A percentile compares a stretch with the other conserved stretches of the same genome.
These are phyloP conservation scores for Coelastrella sp. DNA, from an alignment of 139 green algal species.

Conservation along the genomic window DNA sequence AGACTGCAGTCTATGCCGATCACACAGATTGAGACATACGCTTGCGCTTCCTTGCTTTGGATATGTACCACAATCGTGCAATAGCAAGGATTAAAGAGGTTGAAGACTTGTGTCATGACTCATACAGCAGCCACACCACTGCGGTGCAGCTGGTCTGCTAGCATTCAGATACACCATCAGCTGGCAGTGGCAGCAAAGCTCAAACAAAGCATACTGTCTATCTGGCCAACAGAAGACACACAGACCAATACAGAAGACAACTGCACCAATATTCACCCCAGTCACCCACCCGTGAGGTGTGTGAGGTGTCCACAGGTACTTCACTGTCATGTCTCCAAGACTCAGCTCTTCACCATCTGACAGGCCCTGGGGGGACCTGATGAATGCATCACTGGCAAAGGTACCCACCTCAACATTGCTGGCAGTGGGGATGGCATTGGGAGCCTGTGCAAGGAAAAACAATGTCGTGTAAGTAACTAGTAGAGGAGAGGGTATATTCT, in stretches of 20 bases:
- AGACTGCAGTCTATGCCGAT: neutral
- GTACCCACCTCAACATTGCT: neutral
- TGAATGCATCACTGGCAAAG: neutral
- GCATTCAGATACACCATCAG: too few relatives aligned
- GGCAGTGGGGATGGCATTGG: neutral
- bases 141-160: neutral
- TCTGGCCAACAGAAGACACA: too few relatives aligned
- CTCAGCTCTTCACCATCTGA: neutral
- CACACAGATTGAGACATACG: too few relatives aligned
- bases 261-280: neutral
- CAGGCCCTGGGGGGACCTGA: neutral
- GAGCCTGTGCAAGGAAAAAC: neutral
- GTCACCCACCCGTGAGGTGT: neutral
- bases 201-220: too few relatives aligned
- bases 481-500: too few relatives aligned
- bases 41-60: too few relatives aligned
- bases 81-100: too few relatives aligned
- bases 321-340: slow-evolving; percentile 1
- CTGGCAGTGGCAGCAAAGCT: too few relatives aligned
- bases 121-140: neutral
- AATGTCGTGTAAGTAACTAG: neutral
- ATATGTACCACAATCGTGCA: too few relatives aligned
- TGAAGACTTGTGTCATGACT: neutral
- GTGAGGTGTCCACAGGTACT: slow-evolving; percentile 15
- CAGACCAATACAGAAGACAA: too few relatives aligned